Evolutionary conservation across 345 rosid genomes (phyloP).

Genomic region (Murraya paniculata): DNA sequence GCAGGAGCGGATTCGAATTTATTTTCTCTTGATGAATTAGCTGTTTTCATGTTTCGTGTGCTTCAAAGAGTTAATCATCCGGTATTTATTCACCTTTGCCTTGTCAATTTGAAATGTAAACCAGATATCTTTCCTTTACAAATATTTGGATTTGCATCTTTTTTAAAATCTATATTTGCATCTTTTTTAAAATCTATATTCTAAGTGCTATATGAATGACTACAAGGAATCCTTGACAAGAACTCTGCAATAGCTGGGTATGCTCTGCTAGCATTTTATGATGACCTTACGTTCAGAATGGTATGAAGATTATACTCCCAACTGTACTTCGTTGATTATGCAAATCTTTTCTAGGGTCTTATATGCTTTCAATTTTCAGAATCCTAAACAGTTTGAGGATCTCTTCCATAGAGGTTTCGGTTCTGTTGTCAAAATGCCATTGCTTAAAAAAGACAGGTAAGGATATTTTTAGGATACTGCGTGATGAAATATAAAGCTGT

Average conservation of each 20-base stretch:
- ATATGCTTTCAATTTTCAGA: conserved; percentile 41
- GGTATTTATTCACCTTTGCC: conserved; percentile 36
- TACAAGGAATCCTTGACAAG: conserved; percentile 89
- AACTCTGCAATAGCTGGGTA: conserved; percentile 78
- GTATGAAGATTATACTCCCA: conserved; percentile 32
- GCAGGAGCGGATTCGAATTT: conserved; percentile 83
- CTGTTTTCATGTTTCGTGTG: conserved; percentile 87
- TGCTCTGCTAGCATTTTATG: conserved; percentile 90
- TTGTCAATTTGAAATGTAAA: conserved; percentile 3
- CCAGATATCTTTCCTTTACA: background rate
- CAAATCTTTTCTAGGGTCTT: conserved; percentile 3
- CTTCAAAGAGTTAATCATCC: conserved; percentile 90
- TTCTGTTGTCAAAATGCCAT: conserved; percentile 83
- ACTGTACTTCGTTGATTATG: background rate
- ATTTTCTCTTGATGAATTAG: conserved; percentile 82
- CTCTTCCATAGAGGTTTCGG: conserved; percentile 61
- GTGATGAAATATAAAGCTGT: background rate
- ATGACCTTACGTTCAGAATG: conserved; percentile 73
- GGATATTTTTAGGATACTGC: background rate
- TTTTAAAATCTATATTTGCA: conserved; percentile 4
- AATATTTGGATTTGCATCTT: too few relatives aligned
- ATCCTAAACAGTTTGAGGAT: conserved; percentile 72
- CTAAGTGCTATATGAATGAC: conserved; percentile 17
- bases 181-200: conserved; percentile 17
- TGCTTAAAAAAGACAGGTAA: conserved; percentile 78